Evolutionary conservation across 345 rosid genomes (phyloP).

Genomic region (Hibiscus syriacus): DNA sequence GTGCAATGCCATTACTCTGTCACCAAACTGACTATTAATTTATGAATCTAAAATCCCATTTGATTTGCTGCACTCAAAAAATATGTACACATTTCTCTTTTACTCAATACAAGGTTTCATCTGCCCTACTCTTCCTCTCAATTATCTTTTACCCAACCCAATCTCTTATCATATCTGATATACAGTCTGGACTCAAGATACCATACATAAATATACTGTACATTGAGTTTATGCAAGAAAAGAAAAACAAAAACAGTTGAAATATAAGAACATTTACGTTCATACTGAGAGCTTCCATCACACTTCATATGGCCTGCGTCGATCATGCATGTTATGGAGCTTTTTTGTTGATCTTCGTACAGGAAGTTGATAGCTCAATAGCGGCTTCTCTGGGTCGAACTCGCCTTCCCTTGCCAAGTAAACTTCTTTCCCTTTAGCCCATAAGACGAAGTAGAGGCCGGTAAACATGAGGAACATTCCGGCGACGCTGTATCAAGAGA

Average conservation of each 20-base stretch:
- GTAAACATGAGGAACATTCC: constrained; percentile 81
- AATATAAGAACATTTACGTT: neutral
- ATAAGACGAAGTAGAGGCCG: constrained; percentile 73
- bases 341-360: neutral
- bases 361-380: constrained; percentile 22
- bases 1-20: no score
- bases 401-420: constrained; percentile 22
- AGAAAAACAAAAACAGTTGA: neutral
- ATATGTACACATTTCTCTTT: no score
- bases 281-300: neutral
- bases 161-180: neutral
- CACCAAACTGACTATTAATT: neutral
- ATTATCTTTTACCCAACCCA: neutral
- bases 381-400: constrained; percentile 56
- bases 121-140: neutral
- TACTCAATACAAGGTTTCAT: neutral
- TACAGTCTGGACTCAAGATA: neutral
- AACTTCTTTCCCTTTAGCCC: constrained; percentile 89
- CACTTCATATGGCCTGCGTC: neutral
- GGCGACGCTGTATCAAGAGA: constrained; percentile 44
- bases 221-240: constrained; percentile 7
- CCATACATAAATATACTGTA: neutral
- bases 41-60: neutral
- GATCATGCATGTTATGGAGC: neutral
- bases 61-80: no score